Evolutionary conservation across 2,329 filamentous ascomycete species (phyloP).

Genomic region (Fonsecaea nubica): DNA sequence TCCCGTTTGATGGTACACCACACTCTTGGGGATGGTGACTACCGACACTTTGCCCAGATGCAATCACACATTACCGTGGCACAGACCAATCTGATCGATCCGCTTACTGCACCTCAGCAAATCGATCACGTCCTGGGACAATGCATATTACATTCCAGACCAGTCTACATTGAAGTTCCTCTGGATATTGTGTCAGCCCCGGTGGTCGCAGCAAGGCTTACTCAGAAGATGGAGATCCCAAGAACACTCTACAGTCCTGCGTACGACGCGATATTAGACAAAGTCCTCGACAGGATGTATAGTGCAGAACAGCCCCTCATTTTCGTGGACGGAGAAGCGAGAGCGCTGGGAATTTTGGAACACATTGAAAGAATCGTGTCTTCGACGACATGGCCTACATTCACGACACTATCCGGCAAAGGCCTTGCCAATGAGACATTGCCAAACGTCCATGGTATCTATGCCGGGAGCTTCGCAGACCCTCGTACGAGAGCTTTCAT

Average conservation of each 20-base stretch:
- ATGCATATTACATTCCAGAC: slow-evolving; percentile 59
- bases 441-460: slow-evolving; percentile 58
- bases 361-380: slow-evolving; percentile 52
- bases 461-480: slow-evolving; percentile 52
- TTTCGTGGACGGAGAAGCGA: slow-evolving; percentile 58
- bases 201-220: slow-evolving; percentile 20
- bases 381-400: slow-evolving; percentile 55
- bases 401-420: slow-evolving; percentile 57
- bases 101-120: slow-evolving; percentile 53
- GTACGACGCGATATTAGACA: slow-evolving; percentile 30
- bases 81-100: slow-evolving; percentile 55
- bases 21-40: slow-evolving; percentile 56
- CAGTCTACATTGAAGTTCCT: slow-evolving; percentile 64
- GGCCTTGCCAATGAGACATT: slow-evolving; percentile 56
- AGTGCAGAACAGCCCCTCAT: slow-evolving; percentile 56
- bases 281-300: slow-evolving; percentile 50
- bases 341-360: slow-evolving; percentile 25
- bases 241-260: slow-evolving; percentile 18
- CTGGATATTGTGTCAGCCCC: slow-evolving; percentile 28
- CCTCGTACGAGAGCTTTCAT: slow-evolving; percentile 47
- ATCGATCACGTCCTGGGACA: slow-evolving; percentile 60
- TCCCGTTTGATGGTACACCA: slow-evolving; percentile 40
- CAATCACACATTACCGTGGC: slow-evolving; percentile 56
- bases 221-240: slow-evolving; percentile 16
- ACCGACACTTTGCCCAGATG: slow-evolving; percentile 59